Conservation (phyloP, 768 basidiomycete genomes). For the Calocybe indica region DNA sequence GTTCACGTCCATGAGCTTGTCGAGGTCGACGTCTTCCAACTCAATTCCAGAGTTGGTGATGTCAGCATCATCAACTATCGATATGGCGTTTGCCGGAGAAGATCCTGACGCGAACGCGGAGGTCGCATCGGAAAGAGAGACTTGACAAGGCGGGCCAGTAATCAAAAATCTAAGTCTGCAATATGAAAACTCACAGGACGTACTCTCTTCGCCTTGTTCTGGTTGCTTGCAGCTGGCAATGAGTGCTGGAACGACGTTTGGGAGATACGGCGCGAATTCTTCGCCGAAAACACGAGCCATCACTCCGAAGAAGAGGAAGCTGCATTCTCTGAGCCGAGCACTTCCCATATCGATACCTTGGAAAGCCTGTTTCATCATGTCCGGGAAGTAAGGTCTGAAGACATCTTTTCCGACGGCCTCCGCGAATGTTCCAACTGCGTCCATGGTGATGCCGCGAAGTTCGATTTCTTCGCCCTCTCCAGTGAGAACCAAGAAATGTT, state of each 20-base stretch:
- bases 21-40: constrained; percentile 74
- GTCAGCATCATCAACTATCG: constrained; percentile 49
- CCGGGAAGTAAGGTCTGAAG: constrained; percentile 94
- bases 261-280: constrained; percentile 86
- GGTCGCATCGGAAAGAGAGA: constrained; percentile 48
- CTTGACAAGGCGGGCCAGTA: constrained; percentile 19
- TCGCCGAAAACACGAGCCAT: constrained; percentile 97
- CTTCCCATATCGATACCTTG: constrained; percentile 83
- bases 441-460: constrained; percentile 95
- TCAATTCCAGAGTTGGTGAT: constrained; percentile 52
- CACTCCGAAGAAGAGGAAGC: constrained; percentile 97
- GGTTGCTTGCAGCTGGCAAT: constrained; percentile 75
- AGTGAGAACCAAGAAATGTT: constrained; percentile 81
- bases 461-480: constrained; percentile 91
- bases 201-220: constrained; percentile 65
- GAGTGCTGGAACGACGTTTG: constrained; percentile 81
- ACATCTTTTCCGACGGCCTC: constrained; percentile 93
- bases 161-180: constrained; percentile 2
- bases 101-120: constrained; percentile 68
- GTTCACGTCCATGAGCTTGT: constrained; percentile 88
- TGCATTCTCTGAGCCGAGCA: constrained; percentile 86
- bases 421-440: constrained; percentile 97
- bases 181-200: constrained; percentile 31
- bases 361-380: constrained; percentile 95
- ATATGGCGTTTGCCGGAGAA: constrained; percentile 65